phyloP scores from a whole-genome alignment of 371 early-diverging fungal species.

The Enteropsectra breve region DNA sequence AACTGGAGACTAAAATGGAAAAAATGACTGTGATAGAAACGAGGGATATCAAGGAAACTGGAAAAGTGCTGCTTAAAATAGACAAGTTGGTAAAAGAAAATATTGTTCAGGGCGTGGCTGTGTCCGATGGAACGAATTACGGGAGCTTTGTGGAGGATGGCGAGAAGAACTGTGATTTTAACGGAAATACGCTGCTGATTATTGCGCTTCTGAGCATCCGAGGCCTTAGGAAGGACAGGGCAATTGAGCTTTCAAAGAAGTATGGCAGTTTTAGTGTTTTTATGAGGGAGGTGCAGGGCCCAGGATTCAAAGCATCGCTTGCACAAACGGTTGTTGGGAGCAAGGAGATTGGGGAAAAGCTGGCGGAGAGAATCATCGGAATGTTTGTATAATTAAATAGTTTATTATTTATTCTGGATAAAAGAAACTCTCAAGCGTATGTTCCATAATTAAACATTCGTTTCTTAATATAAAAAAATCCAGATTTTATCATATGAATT shows the following conservation, averaged over 20 bases:
- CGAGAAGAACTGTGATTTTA: conserved; percentile 21
- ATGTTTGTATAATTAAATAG: not conserved
- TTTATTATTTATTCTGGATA: too few species aligned
- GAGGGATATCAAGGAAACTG: conserved; percentile 45
- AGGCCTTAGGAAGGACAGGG: conserved; percentile 33
- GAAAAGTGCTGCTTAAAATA: conserved; percentile 29
- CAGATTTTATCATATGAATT: too few species aligned
- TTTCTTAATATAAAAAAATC: too few species aligned
- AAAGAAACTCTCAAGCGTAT: too few species aligned
- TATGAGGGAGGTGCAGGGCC: not conserved
- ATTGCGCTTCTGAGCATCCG: conserved; percentile 23
- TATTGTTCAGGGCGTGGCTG: not conserved
- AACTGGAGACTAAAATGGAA: conserved; percentile 29
- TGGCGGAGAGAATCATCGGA: conserved; percentile 4
- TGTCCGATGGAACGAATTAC: conserved; percentile 23
- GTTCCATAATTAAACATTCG: too few species aligned
- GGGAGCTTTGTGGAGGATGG: conserved; percentile 38
- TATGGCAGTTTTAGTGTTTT: conserved; percentile 34
- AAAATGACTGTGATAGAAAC: conserved; percentile 53
- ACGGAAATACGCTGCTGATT: conserved; percentile 15
- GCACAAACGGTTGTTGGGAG: not conserved
- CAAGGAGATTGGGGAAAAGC: not conserved
- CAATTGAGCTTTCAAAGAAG: conserved; percentile 16
- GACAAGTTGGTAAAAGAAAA: conserved; percentile 16
- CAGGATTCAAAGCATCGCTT: not conserved